phyloP scores from a whole-genome alignment of 1,284 basidiomycete species.

The Cutaneotrichosporon sp. region DNA sequence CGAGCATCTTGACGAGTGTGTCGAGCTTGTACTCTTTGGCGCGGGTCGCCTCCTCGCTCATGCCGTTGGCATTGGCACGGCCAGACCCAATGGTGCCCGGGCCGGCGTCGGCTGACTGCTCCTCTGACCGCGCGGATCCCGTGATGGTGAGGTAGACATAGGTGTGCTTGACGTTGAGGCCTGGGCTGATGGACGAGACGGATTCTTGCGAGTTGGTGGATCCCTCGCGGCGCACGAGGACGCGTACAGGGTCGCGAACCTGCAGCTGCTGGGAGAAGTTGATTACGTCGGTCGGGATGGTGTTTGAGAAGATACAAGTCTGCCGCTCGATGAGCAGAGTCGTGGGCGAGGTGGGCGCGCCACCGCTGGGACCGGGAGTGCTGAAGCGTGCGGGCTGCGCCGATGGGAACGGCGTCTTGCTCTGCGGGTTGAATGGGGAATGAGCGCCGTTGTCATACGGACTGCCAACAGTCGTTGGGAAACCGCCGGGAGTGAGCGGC shows the following conservation, averaged over 20 bases:
- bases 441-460: slow-evolving; percentile 46
- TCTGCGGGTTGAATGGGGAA: slow-evolving; percentile 55
- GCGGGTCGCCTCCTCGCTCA: slow-evolving; percentile 71
- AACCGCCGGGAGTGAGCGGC: slow-evolving; percentile 32
- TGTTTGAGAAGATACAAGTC: slow-evolving; percentile 82
- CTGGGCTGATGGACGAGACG: slow-evolving; percentile 48
- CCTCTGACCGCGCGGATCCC: slow-evolving; percentile 66
- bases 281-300: slow-evolving; percentile 53
- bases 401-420: slow-evolving; percentile 48
- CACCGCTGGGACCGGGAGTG: slow-evolving; percentile 20
- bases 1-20: slow-evolving; percentile 84
- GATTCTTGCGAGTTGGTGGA: slow-evolving; percentile 53
- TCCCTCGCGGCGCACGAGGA: slow-evolving; percentile 91
- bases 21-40: slow-evolving; percentile 97
- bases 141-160: slow-evolving; percentile 90
- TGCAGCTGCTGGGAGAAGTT: slow-evolving; percentile 55
- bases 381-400: slow-evolving; percentile 50
- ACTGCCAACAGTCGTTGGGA: slow-evolving; percentile 42
- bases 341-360: slow-evolving; percentile 9
- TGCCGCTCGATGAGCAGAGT: slow-evolving; percentile 63
- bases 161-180: slow-evolving; percentile 77
- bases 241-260: slow-evolving; percentile 88
- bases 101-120: slow-evolving; percentile 56
- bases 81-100: slow-evolving; percentile 87
- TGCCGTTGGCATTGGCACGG: slow-evolving; percentile 55